phyloP scores from a whole-genome alignment of 2,329 filamentous ascomycete species.

The Penicillium sp. region DNA sequence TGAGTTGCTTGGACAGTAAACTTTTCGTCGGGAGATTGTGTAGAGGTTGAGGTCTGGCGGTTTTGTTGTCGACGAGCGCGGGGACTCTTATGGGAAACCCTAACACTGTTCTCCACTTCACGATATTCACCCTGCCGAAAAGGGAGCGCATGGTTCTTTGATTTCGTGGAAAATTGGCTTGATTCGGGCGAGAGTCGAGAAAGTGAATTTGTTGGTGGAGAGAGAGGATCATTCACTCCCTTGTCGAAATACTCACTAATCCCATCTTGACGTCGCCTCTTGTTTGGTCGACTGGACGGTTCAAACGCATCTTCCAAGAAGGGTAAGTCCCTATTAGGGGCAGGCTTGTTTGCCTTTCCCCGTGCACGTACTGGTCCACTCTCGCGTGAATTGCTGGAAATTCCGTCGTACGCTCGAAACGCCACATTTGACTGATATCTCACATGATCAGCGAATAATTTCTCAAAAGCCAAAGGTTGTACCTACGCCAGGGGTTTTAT shows the following conservation, averaged over 20 bases:
- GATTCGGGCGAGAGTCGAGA: background rate
- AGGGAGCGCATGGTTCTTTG: background rate
- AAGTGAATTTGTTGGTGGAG: background rate
- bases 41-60: background rate
- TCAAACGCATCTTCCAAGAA: slow-evolving; percentile 19
- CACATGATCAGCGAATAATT: background rate
- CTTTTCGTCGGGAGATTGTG: background rate
- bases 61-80: background rate
- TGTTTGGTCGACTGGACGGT: slow-evolving; percentile 23
- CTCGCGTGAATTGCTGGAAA: slow-evolving; percentile 27
- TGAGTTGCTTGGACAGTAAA: slow-evolving; percentile 20
- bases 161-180: background rate
- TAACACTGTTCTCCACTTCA: slow-evolving; percentile 20
- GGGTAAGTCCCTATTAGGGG: slow-evolving; percentile 1
- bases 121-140: slow-evolving; percentile 19
- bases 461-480: background rate
- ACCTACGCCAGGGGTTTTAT: slow-evolving; percentile 25
- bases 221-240: slow-evolving; percentile 16
- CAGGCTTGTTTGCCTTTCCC: slow-evolving; percentile 15
- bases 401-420: slow-evolving; percentile 26
- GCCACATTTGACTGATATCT: slow-evolving; percentile 12
- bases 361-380: slow-evolving; percentile 36
- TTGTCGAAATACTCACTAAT: slow-evolving; percentile 7
- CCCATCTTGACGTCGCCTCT: slow-evolving; percentile 30
- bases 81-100: background rate